Conservation (phyloP, 768 basidiomycete species). For the Lepiota subincarnata region DNA sequence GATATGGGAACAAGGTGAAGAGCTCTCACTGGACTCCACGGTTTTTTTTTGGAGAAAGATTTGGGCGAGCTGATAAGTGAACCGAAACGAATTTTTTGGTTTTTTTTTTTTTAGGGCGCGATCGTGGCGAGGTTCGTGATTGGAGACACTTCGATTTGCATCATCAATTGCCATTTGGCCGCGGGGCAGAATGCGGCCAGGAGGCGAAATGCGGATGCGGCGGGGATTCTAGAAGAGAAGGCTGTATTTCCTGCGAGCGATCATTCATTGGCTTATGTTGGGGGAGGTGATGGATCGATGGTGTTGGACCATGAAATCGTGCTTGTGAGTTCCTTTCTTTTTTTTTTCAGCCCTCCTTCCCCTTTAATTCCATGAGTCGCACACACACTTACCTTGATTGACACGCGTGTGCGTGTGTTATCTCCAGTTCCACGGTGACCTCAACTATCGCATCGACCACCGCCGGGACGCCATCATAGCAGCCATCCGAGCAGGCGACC, state of each 20-base stretch:
- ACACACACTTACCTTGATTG: not conserved
- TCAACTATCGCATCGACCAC: constrained; percentile 97
- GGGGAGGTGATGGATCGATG: constrained; percentile 91
- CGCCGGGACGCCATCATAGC: constrained; percentile 79
- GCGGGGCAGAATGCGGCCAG: constrained; percentile 84
- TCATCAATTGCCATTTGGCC: constrained; percentile 97
- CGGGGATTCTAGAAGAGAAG: constrained; percentile 82
- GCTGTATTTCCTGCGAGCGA: constrained; percentile 56
- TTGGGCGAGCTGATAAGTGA: not conserved
- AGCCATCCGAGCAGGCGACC: constrained; percentile 63
- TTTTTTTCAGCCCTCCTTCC: not conserved
- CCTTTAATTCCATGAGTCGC: not conserved
- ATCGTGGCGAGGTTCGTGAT: constrained; percentile 88
- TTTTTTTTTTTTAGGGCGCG: constrained; percentile 80
- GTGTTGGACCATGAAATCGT: constrained; percentile 94
- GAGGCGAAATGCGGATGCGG: constrained; percentile 82
- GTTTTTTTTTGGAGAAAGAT: not conserved
- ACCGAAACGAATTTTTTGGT: constrained; percentile 7
- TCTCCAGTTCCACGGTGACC: constrained; percentile 77
- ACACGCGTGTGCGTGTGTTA: not conserved
- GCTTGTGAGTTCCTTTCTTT: constrained; percentile 50
- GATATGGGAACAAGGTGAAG: constrained; percentile 92
- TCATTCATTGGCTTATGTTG: constrained; percentile 66
- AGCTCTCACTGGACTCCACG: not conserved
- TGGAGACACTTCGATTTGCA: constrained; percentile 90